phyloP scores from a whole-genome alignment of 768 basidiomycete genomes.

The Scleroderma bovista region DNA sequence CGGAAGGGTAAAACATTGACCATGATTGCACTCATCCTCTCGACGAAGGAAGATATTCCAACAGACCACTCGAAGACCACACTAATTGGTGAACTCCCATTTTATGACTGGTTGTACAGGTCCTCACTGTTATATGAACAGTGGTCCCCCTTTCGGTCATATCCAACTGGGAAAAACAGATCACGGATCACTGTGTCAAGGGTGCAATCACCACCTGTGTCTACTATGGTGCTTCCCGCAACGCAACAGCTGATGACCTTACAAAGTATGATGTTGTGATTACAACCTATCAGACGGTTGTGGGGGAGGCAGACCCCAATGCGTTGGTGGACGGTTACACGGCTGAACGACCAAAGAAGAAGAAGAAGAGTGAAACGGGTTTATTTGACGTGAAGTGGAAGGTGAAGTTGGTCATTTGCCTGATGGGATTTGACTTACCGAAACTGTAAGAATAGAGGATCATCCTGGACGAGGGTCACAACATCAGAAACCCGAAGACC shows the following conservation, averaged over 20 bases:
- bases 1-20: constrained; percentile 86
- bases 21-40: constrained; percentile 75
- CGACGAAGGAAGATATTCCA: constrained; percentile 64
- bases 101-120: neutral
- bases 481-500: constrained; percentile 78
- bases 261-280: constrained; percentile 70
- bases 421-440: neutral
- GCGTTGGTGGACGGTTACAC: constrained; percentile 10
- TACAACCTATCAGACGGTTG: constrained; percentile 75
- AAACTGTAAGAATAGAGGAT: constrained; percentile 45
- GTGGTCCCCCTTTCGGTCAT: constrained; percentile 80
- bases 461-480: constrained; percentile 87
- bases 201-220: constrained; percentile 50
- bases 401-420: constrained; percentile 27
- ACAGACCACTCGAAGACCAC: constrained; percentile 59
- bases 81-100: constrained; percentile 57
- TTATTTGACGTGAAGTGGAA: constrained; percentile 80
- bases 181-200: constrained; percentile 61
- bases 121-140: constrained; percentile 24
- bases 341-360: constrained; percentile 38
- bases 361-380: constrained; percentile 51
- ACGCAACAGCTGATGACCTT: constrained; percentile 53
- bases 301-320: constrained; percentile 42
- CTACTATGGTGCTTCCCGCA: constrained; percentile 70
- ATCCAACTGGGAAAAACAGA: constrained; percentile 86